Conservation (phyloP, 73 alveolate species). For the Durusdinium trenchii region DNA sequence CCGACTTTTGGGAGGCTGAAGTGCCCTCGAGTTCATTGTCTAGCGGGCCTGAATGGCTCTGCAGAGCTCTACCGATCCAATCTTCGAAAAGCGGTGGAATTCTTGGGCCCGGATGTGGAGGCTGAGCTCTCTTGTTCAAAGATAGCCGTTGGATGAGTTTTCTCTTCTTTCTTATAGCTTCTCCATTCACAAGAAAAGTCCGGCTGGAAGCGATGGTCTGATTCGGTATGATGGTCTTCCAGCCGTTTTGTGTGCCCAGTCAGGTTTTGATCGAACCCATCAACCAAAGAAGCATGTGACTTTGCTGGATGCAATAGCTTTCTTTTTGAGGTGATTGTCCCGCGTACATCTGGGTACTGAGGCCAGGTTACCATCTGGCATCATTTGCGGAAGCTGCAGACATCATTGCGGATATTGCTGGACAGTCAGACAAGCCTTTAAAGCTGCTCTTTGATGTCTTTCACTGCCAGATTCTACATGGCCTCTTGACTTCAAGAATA, state of each 20-base stretch:
- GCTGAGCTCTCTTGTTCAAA: neutral
- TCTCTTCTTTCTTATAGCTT: neutral
- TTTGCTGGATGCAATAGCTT: neutral
- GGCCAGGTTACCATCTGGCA: slow-evolving; percentile 83
- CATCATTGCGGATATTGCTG: neutral
- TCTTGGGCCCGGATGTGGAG: neutral
- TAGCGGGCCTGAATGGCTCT: slow-evolving; percentile 39
- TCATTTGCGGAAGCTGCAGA: slow-evolving; percentile 53
- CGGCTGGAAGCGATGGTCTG: too few relatives aligned
- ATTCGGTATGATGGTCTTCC: too few relatives aligned
- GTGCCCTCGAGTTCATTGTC: slow-evolving; percentile 75
- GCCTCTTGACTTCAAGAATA: too few relatives aligned
- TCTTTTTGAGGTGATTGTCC: too few relatives aligned
- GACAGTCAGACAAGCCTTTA: neutral
- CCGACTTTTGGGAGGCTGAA: neutral
- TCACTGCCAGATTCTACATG: slow-evolving; percentile 89
- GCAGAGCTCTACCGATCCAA: slow-evolving; percentile 36
- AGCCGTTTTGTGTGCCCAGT: too few relatives aligned
- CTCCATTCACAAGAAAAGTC: too few relatives aligned
- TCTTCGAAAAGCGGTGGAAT: slow-evolving; percentile 14
- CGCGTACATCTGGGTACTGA: too few relatives aligned
- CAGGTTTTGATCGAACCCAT: slow-evolving; percentile 92
- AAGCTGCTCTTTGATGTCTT: slow-evolving; percentile 88
- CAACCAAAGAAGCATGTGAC: slow-evolving; percentile 85
- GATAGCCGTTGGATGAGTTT: neutral